Evolutionary conservation across 306 rosid species (phyloP), one percentile per base, ranked within the genome.

Genomic region (Inga leiocalycina): DNA sequence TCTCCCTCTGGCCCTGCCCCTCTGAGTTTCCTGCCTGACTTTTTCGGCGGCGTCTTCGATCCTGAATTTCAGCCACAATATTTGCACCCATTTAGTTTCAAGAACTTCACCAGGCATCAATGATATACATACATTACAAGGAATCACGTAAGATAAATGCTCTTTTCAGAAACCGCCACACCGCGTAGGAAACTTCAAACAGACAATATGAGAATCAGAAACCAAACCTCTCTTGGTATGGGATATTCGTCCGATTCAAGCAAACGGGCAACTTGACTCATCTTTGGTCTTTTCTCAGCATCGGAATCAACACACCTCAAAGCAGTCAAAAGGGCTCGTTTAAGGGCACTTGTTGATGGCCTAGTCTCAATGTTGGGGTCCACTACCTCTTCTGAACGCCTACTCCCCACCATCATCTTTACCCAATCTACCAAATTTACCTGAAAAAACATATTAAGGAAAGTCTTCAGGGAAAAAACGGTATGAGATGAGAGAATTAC

Each of bases 221-320:
- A 67, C 73, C 90, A 74, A 71, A 92, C 98, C 97, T 92, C 94
- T 87, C 98, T 87, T 64, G 88, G 90, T 62, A 94, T 85, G 39
- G 98, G 97, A 88, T 94, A 90, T 85, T 94, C 97, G 80, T 92
- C 97, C 0, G 93, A 90, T 75, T 94, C 97, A 77, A 94, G 97
- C 98, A 94, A 92, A 79, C 97, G 93, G 66, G 85, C 94, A 79
- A 91, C 97, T 89, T 94, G 98, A 74, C 93, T 80, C 98, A 94
- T 94, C 86, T 82, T 89, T 37, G 98, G 98, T 80, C 98, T 87
- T 84, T 91, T 94, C 67, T 88, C 91, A 62, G 91, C 80, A 81
- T 94, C 92, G 12, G 97, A 97, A 89, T 94, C 98, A 32, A 94
- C 93, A 84, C 98, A 94, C 82, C 97, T 92, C 90, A 94, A 77